These are phyloP conservation scores for Xanthoconium purpureum DNA, from an alignment of 768 basidiomycete species.

Conservation along the genomic window DNA sequence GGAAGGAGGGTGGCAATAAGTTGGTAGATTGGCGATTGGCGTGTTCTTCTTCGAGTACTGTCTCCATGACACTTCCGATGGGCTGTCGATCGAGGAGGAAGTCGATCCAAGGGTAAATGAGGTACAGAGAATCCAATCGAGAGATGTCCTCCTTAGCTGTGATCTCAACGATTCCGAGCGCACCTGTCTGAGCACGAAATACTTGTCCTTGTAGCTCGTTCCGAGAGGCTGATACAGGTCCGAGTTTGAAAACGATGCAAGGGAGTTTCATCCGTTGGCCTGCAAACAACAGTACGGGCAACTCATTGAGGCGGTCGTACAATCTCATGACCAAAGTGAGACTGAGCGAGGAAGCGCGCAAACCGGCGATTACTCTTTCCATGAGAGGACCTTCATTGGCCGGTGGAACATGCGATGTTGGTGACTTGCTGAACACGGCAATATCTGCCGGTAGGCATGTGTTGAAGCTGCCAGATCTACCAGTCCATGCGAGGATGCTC, in stretches of 20 bases:
- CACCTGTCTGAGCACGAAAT: not conserved
- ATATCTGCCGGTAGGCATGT: not conserved
- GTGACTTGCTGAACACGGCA: not conserved
- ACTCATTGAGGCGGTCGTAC: not conserved
- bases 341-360: not conserved
- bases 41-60: not conserved
- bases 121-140: not conserved
- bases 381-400: not conserved
- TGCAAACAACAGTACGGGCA: not conserved
- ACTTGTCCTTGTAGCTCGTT: not conserved
- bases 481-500: not conserved
- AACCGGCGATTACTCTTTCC: not conserved
- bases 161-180: not conserved
- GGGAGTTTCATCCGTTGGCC: slow-evolving; percentile 3
- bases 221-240: not conserved
- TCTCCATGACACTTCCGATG: not conserved
- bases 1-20: too few species aligned
- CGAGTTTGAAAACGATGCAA: slow-evolving; percentile 8
- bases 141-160: not conserved
- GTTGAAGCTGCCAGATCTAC: not conserved
- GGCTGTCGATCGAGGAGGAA: not conserved
- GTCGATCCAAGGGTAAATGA: not conserved
- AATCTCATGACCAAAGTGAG: not conserved
- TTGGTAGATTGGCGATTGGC: too few species aligned
- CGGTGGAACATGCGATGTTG: not conserved